Evolutionary conservation across 495 filamentous ascomycete genomes (phyloP), one percentile per base, ranked within the genome.

Genomic region (Opeltia flavorubescens): DNA sequence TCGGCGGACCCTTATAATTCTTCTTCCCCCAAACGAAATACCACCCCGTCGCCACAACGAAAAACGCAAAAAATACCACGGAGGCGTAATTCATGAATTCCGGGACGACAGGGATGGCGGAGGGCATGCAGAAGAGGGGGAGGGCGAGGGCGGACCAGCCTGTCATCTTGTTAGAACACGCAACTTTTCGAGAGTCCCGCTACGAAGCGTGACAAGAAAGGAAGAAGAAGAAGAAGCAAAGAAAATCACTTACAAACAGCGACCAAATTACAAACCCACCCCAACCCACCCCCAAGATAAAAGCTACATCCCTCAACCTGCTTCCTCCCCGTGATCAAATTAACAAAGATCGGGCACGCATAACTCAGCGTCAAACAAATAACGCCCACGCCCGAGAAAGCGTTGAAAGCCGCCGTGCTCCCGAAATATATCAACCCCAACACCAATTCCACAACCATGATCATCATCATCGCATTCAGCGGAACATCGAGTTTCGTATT

Each of bases 401-500:
- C 76, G 44, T 74, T 79, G 61, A 81, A 77, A 7, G 76, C 77
- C 7, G 67, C 69, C 5, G 62, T 53, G 17, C 69, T 74, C 15
- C 76, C 76, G 17, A 83, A 68, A 48, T 78, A 78, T 55, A 82
- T 80, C 15, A 81, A 57, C 0, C 74, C 75, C 0, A 82, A 59
- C 1, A 67, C 50, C 11, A 34, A 25, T 17, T 39, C 39, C 24
- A 50, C 39, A 5, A 58, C 24, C 0, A 64, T 69, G 0, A 64
- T 27, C 12, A 68, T 53, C n/a, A 58, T 48, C 7, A 69, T 55
- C 6, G 64, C 58, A 52, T 59, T 59, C 35, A 69, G 55, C 1
- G 66, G 65, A 2, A 66, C 61, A 28, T 56, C 55, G 15, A 64
- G 59, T n/a, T 43, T 38, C 1, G 39, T 20, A 41, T 66, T 30